Percentiles rank a stretch among this genome's conserved stretches.
Conservation (phyloP, 192 early-diverging fungal genomes). For the Phlyctochytrium planicorne region DNA sequence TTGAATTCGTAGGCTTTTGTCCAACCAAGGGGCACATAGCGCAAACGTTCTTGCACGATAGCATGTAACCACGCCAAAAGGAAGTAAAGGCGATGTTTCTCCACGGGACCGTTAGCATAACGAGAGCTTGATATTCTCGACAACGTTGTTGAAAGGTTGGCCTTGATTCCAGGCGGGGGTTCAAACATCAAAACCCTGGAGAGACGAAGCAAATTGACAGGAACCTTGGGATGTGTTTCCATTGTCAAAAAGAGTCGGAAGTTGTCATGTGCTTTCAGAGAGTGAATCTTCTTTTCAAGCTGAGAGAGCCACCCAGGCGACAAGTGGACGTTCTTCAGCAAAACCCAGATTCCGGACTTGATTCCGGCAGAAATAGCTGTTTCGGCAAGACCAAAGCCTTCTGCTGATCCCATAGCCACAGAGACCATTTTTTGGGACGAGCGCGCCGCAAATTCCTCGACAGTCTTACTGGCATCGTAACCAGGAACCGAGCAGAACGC, state of each 20-base stretch:
- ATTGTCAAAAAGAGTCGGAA: slow-evolving; percentile 98
- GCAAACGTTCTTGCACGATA: slow-evolving; percentile 89
- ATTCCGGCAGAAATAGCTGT: slow-evolving; percentile 80
- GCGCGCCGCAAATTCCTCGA: slow-evolving; percentile 84
- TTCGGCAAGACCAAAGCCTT: slow-evolving; percentile 89
- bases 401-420: slow-evolving; percentile 97
- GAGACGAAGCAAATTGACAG: slow-evolving; percentile 84
- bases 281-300: slow-evolving; percentile 92
- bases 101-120: slow-evolving; percentile 69
- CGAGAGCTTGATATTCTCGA: slow-evolving; percentile 57
- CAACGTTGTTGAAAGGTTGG: slow-evolving; percentile 84
- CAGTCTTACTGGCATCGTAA: slow-evolving; percentile 92
- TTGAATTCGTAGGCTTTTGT: slow-evolving; percentile 97
- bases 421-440: slow-evolving; percentile 60
- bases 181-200: slow-evolving; percentile 95
- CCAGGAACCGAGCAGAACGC: slow-evolving; percentile 91
- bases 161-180: slow-evolving; percentile 93
- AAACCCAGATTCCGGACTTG: slow-evolving; percentile 89
- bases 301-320: slow-evolving; percentile 90
- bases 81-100: slow-evolving; percentile 89
- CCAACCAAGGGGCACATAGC: slow-evolving; percentile 98
- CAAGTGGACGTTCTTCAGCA: slow-evolving; percentile 99
- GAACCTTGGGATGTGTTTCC: slow-evolving; percentile 97
- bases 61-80: slow-evolving; percentile 96
- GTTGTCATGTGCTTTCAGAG: slow-evolving; percentile 73